Percentiles rank a stretch among this genome's conserved stretches.
phyloP scores from a whole-genome alignment of 2,329 filamentous ascomycete genomes.

The Fusarium subtropicale region DNA sequence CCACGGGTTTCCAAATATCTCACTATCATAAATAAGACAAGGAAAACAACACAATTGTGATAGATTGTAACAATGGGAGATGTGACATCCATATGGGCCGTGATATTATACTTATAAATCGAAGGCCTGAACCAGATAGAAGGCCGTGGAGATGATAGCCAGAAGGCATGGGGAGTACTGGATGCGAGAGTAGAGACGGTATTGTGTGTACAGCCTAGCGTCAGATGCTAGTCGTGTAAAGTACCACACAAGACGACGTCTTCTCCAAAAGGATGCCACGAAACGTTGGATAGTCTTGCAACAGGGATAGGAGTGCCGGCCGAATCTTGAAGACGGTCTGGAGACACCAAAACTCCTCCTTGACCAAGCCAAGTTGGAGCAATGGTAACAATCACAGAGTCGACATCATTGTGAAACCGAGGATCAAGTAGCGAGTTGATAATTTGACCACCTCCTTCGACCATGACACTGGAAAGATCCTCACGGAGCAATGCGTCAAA shows the following conservation, averaged over 20 bases:
- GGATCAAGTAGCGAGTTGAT: conserved; percentile 83
- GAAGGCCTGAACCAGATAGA: background rate
- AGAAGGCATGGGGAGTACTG: background rate
- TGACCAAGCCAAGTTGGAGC: conserved; percentile 90
- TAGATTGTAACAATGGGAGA: background rate
- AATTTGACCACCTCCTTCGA: conserved; percentile 86
- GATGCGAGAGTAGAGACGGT: background rate
- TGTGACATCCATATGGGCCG: background rate
- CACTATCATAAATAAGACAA: background rate
- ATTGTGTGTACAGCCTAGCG: conserved; percentile 31
- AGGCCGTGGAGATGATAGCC: background rate
- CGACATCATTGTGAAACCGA: conserved; percentile 70
- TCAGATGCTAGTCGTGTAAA: conserved; percentile 52
- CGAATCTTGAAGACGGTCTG: conserved; percentile 65
- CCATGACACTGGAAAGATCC: conserved; percentile 83
- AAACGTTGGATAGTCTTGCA: conserved; percentile 73
- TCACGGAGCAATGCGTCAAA: conserved; percentile 67
- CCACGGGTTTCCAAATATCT: background rate
- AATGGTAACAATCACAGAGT: conserved; percentile 87
- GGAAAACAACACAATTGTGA: background rate
- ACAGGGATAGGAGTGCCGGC: conserved; percentile 67
- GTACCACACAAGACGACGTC: conserved; percentile 86
- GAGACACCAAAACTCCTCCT: conserved; percentile 83
- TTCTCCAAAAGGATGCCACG: conserved; percentile 82
- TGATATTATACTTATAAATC: background rate